Conservation (phyloP, 768 basidiomycete genomes). For the Hydnum rufescens region DNA sequence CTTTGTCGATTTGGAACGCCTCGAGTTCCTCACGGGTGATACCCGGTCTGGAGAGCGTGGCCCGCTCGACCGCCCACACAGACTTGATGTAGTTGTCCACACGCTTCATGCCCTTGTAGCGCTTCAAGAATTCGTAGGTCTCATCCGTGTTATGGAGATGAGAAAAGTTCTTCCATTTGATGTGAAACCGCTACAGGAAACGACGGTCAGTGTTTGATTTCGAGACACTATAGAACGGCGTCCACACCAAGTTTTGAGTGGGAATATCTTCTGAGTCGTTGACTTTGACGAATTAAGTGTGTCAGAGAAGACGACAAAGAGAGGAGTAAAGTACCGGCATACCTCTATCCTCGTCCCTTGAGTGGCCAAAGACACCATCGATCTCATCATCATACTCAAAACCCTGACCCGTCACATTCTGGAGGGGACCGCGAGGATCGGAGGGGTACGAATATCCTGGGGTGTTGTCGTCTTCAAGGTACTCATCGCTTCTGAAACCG, state of each 20-base stretch:
- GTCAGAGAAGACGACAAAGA: neutral
- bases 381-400: slow-evolving; percentile 52
- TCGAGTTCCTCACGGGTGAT: slow-evolving; percentile 78
- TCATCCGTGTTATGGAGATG: slow-evolving; percentile 99
- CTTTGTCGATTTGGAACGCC: slow-evolving; percentile 71
- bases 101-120: slow-evolving; percentile 87
- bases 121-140: slow-evolving; percentile 86
- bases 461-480: slow-evolving; percentile 30
- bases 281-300: slow-evolving; percentile 14
- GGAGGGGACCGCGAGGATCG: slow-evolving; percentile 19
- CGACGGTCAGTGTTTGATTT: slow-evolving; percentile 1
- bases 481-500: slow-evolving; percentile 53
- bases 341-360: slow-evolving; percentile 60
- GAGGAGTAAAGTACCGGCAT: too few relatives aligned
- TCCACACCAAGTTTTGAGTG: slow-evolving; percentile 65
- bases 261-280: slow-evolving; percentile 64
- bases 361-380: slow-evolving; percentile 74
- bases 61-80: slow-evolving; percentile 39
- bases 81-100: slow-evolving; percentile 98
- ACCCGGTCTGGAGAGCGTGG: slow-evolving; percentile 34
- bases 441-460: slow-evolving; percentile 28
- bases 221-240: neutral
- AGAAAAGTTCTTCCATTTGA: slow-evolving; percentile 98
- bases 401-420: neutral
- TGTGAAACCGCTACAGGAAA: slow-evolving; percentile 67